These are phyloP conservation scores for Pueraria montana DNA, from an alignment of 306 rosid species.

Conservation along the genomic window DNA sequence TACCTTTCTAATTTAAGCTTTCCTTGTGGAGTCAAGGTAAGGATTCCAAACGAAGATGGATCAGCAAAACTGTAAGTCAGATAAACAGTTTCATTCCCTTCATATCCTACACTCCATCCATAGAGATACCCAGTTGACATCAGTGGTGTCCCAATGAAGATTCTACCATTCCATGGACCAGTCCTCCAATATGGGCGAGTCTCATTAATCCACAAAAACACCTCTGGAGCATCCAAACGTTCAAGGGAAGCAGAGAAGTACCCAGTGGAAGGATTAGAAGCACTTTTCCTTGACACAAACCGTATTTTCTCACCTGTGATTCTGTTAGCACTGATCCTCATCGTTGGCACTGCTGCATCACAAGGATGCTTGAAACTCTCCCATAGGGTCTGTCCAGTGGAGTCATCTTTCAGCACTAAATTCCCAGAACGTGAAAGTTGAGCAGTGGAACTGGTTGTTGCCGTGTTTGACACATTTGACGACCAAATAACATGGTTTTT, in stretches of 20 bases:
- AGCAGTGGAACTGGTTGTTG: conserved; percentile 42
- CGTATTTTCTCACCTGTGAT: conserved; percentile 44
- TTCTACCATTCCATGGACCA: conserved; percentile 63
- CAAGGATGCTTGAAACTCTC: conserved; percentile 59
- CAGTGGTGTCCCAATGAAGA: conserved; percentile 55
- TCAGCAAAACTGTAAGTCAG: conserved; percentile 36
- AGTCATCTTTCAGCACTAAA: conserved; percentile 39
- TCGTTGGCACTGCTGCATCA: conserved; percentile 50
- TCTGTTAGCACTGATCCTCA: conserved; percentile 48
- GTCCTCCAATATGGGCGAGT: conserved; percentile 58
- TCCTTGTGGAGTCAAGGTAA: conserved; percentile 52
- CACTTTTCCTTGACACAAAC: conserved; percentile 57
- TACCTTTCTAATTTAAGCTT: conserved; percentile 6
- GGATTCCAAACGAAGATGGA: background rate
- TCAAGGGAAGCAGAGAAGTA: conserved; percentile 40
- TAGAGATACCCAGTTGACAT: conserved; percentile 53
- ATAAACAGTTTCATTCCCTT: conserved; percentile 50
- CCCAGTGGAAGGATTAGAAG: conserved; percentile 57
- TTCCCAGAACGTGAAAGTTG: conserved; percentile 56
- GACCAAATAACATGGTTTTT: conserved; percentile 56
- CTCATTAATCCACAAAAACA: conserved; percentile 53
- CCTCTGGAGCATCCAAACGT: conserved; percentile 51
- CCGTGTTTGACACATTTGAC: conserved; percentile 41
- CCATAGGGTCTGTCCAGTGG: conserved; percentile 46
- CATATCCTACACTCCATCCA: conserved; percentile 42